Base-by-base conservation (phyloP, 148 eudicot genomes). In the Cornus florida region DNA sequence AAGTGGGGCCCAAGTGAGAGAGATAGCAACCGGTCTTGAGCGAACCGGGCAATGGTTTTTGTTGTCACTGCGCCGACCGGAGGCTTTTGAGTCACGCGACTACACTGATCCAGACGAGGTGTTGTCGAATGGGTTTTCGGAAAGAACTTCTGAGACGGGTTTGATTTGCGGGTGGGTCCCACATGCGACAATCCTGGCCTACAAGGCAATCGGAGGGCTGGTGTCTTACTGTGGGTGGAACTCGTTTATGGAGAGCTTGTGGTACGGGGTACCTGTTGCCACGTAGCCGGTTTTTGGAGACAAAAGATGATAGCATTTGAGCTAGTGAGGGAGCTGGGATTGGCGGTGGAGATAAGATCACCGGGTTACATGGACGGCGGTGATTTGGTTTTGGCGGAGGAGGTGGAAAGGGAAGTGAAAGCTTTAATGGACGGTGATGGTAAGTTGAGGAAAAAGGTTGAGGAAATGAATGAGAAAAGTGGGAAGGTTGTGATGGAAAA, bases 201-300 rank as follows among this genome's bases (percentile, higher is more conserved):
- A 89, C 76, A 66, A 14, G 1, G 78, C 92, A 0, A 28, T 83
- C 0, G 90, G 88, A 5, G 89, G 90, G 12, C 84, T 89, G 10
- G 86, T 82, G 78, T 89, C 92, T 11, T 88, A 89, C 28, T 89
- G 92, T 65, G 92, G 89, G 2, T 89, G 92, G 92, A 87, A 89
- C 73, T 89, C 92, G 41, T 82, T 71, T 2, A 20, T 89, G 22
- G 88, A 90, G 66, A 88, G 88, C 22, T 0, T 90, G 23, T 86
- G 84, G 88, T 82, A 72, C 20, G 85, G 90, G 3, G 87, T 87
- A 2, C 89, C 90, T 0, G 57, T 90, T 4, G 90, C 88, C 2
- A 81, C 89, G 0, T 89, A 89, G 90, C 90, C 92, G 0, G 10
- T 87, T 11, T 81, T 86, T 46, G 78, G 83, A 0, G 92, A 71